Evolutionary conservation across 371 early-diverging fungal genomes (phyloP).

Genomic region (Batrachochytrium dendrobatidis): DNA sequence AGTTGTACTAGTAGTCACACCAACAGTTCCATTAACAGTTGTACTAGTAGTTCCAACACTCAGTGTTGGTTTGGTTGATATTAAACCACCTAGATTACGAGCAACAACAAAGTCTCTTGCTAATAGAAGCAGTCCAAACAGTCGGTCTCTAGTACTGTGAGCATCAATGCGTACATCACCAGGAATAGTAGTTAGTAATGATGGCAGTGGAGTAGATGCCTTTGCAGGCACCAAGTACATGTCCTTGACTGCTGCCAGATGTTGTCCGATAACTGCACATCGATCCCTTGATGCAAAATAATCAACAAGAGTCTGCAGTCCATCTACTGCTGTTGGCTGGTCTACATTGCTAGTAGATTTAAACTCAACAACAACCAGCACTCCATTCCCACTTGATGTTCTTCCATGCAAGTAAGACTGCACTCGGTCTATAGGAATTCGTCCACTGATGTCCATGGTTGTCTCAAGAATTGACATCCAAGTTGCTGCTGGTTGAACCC

Average conservation of each 20-base stretch:
- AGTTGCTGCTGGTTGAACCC: too few species aligned
- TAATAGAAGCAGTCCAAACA: background rate
- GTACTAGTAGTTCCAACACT: background rate
- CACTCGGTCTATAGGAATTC: constrained; percentile 50
- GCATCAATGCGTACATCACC: background rate
- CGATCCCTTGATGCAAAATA: constrained; percentile 56
- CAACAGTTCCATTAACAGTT: background rate
- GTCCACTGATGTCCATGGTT: constrained; percentile 56
- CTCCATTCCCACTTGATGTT: constrained; percentile 44
- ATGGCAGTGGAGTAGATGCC: constrained; percentile 45
- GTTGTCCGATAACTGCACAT: constrained; percentile 63
- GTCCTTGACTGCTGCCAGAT: constrained; percentile 59
- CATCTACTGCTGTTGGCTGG: constrained; percentile 8
- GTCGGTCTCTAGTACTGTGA: background rate
- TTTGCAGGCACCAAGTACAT: constrained; percentile 63
- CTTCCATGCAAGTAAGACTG: constrained; percentile 52
- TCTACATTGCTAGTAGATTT: constrained; percentile 12
- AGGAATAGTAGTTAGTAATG: constrained; percentile 27
- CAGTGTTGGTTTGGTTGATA: background rate
- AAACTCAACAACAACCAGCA: constrained; percentile 55
- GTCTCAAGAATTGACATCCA: constrained; percentile 58
- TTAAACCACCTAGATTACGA: background rate
- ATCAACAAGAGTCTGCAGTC: constrained; percentile 41
- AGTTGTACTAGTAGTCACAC: background rate
- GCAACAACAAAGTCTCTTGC: background rate